Base-by-base conservation (phyloP, 495 filamentous ascomycete genomes). In the Trypethelium eluteriae region DNA sequence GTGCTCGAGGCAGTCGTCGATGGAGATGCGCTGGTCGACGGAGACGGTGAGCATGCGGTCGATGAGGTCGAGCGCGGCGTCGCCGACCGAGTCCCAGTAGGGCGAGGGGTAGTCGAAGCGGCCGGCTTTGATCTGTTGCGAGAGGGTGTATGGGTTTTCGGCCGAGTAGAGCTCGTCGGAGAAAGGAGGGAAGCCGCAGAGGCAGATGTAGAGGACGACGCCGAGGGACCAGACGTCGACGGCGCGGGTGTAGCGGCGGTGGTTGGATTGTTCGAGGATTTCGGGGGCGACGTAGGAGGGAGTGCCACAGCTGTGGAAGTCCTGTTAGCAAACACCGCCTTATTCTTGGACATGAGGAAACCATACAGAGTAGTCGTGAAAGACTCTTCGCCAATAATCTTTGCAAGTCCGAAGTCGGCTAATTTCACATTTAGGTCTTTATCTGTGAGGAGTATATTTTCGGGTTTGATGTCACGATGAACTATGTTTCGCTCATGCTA, bases 221-320 rank as follows among this genome's bases (percentile, higher is more conserved):
- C 95, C 95, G 16, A 98, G 84, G 0, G 92, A 96, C 95, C 95
- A 99, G 63, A 98, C 82, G 76, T 99, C 95, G 36, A 98, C 95
- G 14, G 93, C 93, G 69, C 91, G 92, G 44, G 91, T 95, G 76
- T 99, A 99, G 73, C 88, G 88, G 61, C 95, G 87, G 61, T 89
- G 83, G 67, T 82, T 85, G 34, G 81, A 83, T 65, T 89, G 88
- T 70, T 91, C 86, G 11, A 99, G 79, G 64, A 99, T 97, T 73
- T 99, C 95, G 2, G 95, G 95, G 0, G 95, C 95, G 69, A 98
- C 95, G 75, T 98, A 66, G 38, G 68, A 68, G 36, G 94, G 94
- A 14, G 94, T 98, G 66, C 94, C 94, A 75, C 94, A 98, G 64
- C 85, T 87, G 65, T 38, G 46, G 65, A 46, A 38, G 18, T 2